phyloP scores from a whole-genome alignment of 1,284 basidiomycete species.

The Xerocomus cyaneibrunnescens region DNA sequence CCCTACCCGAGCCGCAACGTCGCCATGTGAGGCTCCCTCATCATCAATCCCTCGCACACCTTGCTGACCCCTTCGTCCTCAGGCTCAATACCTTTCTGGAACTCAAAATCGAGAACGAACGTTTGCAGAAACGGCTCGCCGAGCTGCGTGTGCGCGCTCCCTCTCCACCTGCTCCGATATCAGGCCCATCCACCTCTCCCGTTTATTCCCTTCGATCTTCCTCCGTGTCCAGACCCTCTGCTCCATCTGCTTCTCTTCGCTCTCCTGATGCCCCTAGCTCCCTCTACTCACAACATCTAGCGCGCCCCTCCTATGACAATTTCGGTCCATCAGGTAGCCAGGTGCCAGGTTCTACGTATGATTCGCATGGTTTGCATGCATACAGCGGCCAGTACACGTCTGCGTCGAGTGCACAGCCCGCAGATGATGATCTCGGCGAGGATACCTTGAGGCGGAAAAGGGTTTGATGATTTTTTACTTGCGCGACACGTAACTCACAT shows the following conservation, averaged over 20 bases:
- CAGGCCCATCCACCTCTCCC: constrained; percentile 20
- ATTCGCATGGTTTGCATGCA: constrained; percentile 16
- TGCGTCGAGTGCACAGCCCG: constrained; percentile 14
- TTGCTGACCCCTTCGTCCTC: constrained; percentile 14
- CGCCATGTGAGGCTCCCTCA: constrained; percentile 53
- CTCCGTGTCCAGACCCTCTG: constrained; percentile 7
- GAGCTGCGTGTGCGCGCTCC: constrained; percentile 39
- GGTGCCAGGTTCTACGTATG: constrained; percentile 18
- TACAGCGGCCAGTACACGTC: constrained; percentile 21
- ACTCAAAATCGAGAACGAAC: constrained; percentile 75
- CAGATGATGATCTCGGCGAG: constrained; percentile 31
- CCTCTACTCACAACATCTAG: constrained; percentile 16
- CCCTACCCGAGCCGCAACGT: constrained; percentile 74
- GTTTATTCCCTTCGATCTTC: constrained; percentile 21
- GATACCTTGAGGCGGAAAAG: constrained; percentile 40
- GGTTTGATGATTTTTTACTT: constrained; percentile 27
- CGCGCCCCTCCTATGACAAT: constrained; percentile 17
- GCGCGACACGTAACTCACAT: constrained; percentile 4
- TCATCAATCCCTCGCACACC: not conserved
- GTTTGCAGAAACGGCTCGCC: constrained; percentile 53
- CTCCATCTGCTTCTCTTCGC: constrained; percentile 12
- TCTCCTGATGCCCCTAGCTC: constrained; percentile 12
- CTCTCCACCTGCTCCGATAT: constrained; percentile 17
- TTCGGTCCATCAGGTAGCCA: constrained; percentile 14
- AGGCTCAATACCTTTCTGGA: constrained; percentile 79